Conservation (phyloP, 73 alveolate species). For the Paramecium biaurelia region DNA sequence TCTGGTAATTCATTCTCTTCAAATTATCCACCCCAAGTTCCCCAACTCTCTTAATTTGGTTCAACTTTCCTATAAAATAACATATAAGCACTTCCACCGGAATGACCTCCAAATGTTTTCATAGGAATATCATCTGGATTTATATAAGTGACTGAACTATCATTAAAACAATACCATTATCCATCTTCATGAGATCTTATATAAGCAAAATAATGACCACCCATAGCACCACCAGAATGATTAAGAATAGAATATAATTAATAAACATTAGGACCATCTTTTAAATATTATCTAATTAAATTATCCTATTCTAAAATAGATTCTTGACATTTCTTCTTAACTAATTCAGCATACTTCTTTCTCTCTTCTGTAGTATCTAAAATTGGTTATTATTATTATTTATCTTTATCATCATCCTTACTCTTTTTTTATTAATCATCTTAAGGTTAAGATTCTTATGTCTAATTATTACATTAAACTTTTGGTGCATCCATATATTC, state of each 20-base stretch:
- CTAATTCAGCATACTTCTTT: not conserved
- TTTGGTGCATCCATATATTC: not conserved
- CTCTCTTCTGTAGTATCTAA: conserved; percentile 1
- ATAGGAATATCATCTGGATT: conserved; percentile 66
- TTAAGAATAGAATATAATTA: conserved; percentile 77
- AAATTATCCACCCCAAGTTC: conserved; percentile 25
- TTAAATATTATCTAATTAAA: conserved; percentile 48
- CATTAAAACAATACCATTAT: conserved; percentile 80
- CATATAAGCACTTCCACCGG: conserved; percentile 84
- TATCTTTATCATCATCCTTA: not conserved
- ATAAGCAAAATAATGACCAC: conserved; percentile 84
- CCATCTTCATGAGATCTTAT: conserved; percentile 82
- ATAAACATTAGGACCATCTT: conserved; percentile 82
- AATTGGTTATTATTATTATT: not conserved
- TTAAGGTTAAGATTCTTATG: not conserved
- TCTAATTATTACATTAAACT: not conserved
- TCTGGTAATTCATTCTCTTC: conserved; percentile 70
- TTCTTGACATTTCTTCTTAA: conserved; percentile 21
- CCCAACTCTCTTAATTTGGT: not conserved
- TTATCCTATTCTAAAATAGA: conserved; percentile 63
- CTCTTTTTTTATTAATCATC: not conserved
- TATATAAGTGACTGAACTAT: conserved; percentile 68
- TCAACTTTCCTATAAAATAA: conserved; percentile 78
- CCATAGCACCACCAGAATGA: conserved; percentile 83
- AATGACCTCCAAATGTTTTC: conserved; percentile 75